phyloP scores from a whole-genome alignment of 345 rosid species.

The Conringia planisiliqua region DNA sequence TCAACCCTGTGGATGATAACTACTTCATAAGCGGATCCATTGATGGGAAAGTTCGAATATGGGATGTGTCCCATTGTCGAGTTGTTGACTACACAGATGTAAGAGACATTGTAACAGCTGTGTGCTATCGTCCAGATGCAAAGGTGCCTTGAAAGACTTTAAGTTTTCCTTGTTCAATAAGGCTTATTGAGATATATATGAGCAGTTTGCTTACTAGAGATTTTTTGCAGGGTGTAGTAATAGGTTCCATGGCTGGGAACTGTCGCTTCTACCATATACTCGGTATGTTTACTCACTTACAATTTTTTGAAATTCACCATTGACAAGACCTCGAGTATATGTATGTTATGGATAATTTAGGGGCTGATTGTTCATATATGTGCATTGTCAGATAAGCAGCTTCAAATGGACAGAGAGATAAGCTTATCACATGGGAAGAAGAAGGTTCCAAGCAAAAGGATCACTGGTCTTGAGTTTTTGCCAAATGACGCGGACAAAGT shows the following conservation, averaged over 20 bases:
- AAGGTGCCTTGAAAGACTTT: conserved; percentile 38
- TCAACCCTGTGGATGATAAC: conserved; percentile 56
- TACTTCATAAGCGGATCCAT: conserved; percentile 61
- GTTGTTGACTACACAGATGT: conserved; percentile 60
- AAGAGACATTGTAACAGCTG: conserved; percentile 70
- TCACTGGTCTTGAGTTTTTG: conserved; percentile 57
- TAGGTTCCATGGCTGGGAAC: conserved; percentile 65
- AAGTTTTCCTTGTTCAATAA: neutral
- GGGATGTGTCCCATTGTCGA: conserved; percentile 52
- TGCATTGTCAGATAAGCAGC: conserved; percentile 39
- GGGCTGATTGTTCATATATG: neutral
- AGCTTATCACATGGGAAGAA: conserved; percentile 55
- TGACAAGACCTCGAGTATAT: neutral
- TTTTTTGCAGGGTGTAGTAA: conserved; percentile 51
- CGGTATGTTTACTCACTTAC: conserved; percentile 39
- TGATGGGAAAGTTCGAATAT: conserved; percentile 76
- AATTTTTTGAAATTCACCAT: neutral
- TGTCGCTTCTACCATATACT: conserved; percentile 49
- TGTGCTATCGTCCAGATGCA: conserved; percentile 56
- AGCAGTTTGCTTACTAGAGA: neutral
- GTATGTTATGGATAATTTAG: neutral
- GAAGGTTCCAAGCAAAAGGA: conserved; percentile 61
- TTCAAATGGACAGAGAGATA: conserved; percentile 64
- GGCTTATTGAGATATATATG: neutral
- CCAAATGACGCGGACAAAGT: conserved; percentile 56